phyloP scores from a whole-genome alignment of 345 rosid genomes.

The Orychophragmus violaceus region DNA sequence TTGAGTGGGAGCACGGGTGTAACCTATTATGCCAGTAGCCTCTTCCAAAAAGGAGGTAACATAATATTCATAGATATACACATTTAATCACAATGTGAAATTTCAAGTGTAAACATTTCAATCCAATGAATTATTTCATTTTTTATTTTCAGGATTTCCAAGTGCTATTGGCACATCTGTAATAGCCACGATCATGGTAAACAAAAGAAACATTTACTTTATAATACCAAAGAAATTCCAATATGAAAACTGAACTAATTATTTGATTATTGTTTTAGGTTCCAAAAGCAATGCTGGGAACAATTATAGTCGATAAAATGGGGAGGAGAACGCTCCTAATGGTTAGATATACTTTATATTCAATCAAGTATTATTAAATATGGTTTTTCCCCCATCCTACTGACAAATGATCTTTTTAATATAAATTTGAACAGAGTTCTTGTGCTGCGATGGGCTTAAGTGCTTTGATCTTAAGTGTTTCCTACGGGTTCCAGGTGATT shows the following conservation, averaged over 20 bases:
- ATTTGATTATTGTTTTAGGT: constrained; percentile 10
- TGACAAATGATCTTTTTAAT: neutral
- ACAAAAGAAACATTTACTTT: neutral
- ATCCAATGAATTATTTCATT: neutral
- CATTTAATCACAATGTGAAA: neutral
- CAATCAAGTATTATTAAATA: neutral
- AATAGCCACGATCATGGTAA: constrained; percentile 33
- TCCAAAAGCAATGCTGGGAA: constrained; percentile 29
- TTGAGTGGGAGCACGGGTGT: constrained; percentile 29
- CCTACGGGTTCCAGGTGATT: constrained; percentile 42
- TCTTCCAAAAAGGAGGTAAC: constrained; percentile 32
- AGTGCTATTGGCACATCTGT: constrained; percentile 33
- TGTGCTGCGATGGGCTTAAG: constrained; percentile 33
- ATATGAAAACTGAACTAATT: neutral
- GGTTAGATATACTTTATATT: constrained; percentile 19
- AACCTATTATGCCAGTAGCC: constrained; percentile 31
- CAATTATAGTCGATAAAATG: constrained; percentile 32
- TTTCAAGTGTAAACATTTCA: neutral
- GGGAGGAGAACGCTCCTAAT: constrained; percentile 36
- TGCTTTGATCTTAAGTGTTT: constrained; percentile 34
- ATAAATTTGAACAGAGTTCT: constrained; percentile 30
- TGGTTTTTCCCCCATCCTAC: neutral
- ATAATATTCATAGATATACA: neutral
- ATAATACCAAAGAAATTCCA: neutral
- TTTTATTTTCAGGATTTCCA: constrained; percentile 28